phyloP scores from a whole-genome alignment of 805 yeast species.

The Myxozyma udenii region DNA sequence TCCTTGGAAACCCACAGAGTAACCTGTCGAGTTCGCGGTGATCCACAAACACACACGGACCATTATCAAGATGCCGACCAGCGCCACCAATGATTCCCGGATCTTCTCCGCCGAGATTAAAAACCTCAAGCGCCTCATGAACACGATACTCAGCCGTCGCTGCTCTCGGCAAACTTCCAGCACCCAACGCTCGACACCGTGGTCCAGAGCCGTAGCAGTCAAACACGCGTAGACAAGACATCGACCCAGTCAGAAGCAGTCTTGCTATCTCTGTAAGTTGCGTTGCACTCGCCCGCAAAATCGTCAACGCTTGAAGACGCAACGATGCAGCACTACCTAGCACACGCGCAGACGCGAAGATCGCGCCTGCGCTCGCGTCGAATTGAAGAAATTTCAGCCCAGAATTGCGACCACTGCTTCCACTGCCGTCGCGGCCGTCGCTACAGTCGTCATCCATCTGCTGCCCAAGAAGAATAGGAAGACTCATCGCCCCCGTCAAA shows the following conservation, averaged over 20 bases:
- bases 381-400: not conserved
- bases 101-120: slow-evolving; percentile 11
- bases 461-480: slow-evolving; percentile 1
- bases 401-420: no score
- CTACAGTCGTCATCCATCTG: no score
- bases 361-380: not conserved
- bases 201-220: slow-evolving; percentile 10
- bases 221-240: slow-evolving; percentile 1
- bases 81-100: not conserved
- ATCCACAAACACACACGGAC: not conserved
- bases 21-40: slow-evolving; percentile 9
- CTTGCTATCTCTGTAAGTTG: not conserved
- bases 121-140: slow-evolving; percentile 1
- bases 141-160: not conserved
- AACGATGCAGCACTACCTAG: not conserved
- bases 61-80: not conserved
- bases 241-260: not conserved
- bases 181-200: slow-evolving; percentile 1
- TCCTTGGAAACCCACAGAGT: slow-evolving; percentile 8
- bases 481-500: not conserved
- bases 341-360: not conserved
- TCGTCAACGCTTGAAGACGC: not conserved
- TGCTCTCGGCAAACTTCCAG: not conserved
- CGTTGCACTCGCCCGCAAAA: not conserved
- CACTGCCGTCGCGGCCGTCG: not conserved